Evolutionary conservation across 768 basidiomycete genomes (phyloP).

Genomic region (Mycena venus): DNA sequence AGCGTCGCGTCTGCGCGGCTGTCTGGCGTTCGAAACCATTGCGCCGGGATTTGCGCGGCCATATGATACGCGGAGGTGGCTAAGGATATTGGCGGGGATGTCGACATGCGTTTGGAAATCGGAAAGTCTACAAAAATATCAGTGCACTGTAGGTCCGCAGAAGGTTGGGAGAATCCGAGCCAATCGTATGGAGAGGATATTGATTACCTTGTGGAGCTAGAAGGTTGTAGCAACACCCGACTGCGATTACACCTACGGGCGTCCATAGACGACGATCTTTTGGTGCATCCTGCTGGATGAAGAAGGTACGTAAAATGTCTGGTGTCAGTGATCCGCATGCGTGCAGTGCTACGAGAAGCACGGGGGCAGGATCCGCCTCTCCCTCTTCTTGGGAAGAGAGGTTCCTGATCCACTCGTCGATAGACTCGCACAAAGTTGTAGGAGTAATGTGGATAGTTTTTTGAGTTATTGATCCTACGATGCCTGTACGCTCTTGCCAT

Average conservation of each 20-base stretch:
- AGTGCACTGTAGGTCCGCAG: conserved; percentile 16
- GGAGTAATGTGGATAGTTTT: conserved; percentile 69
- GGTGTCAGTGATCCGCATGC: conserved; percentile 83
- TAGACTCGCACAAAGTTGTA: conserved; percentile 56
- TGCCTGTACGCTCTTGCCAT: conserved; percentile 47
- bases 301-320: conserved; percentile 71
- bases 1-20: conserved; percentile 55
- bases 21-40: conserved; percentile 64
- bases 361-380: conserved; percentile 49
- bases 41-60: conserved; percentile 76
- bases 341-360: conserved; percentile 78
- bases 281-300: conserved; percentile 35
- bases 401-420: conserved; percentile 66
- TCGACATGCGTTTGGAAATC: conserved; percentile 54
- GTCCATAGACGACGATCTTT: conserved; percentile 54
- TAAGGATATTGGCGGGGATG: conserved; percentile 51
- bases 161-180: not conserved
- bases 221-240: conserved; percentile 87
- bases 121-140: conserved; percentile 64
- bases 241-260: conserved; percentile 67
- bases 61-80: conserved; percentile 73
- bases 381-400: conserved; percentile 4
- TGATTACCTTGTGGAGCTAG: conserved; percentile 65
- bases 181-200: not conserved
- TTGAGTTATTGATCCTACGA: conserved; percentile 62